Conservation (phyloP, 345 rosid genomes). For the Orychophragmus violaceus region DNA sequence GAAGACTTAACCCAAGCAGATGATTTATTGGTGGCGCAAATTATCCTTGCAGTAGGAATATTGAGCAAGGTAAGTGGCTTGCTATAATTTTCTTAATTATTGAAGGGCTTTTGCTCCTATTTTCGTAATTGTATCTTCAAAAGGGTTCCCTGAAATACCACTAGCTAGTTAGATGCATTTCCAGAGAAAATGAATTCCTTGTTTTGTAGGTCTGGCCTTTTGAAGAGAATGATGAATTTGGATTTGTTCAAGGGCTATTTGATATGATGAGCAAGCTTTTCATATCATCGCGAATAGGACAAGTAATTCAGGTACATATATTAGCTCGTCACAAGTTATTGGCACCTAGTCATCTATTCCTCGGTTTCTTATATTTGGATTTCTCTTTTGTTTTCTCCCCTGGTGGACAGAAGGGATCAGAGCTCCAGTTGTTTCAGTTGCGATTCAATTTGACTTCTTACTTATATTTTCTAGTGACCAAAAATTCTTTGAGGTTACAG, state of each 20-base stretch:
- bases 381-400: slow-evolving; percentile 1
- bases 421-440: slow-evolving; percentile 49
- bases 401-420: slow-evolving; percentile 45
- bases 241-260: slow-evolving; percentile 87
- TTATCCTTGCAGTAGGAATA: slow-evolving; percentile 83
- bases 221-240: slow-evolving; percentile 75
- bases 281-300: slow-evolving; percentile 32
- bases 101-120: slow-evolving; percentile 3
- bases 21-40: slow-evolving; percentile 80
- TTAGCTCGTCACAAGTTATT: slow-evolving; percentile 1
- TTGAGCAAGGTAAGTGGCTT: slow-evolving; percentile 61
- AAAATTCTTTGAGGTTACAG: slow-evolving; percentile 73
- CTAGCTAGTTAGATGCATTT: slow-evolving; percentile 2
- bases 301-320: slow-evolving; percentile 42
- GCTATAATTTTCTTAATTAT: background rate
- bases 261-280: slow-evolving; percentile 68
- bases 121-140: background rate
- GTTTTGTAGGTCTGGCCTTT: slow-evolving; percentile 82
- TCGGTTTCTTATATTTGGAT: background rate
- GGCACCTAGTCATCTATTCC: slow-evolving; percentile 2
- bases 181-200: slow-evolving; percentile 7
- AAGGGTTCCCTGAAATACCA: background rate
- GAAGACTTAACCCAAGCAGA: slow-evolving; percentile 59
- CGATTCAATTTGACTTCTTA: slow-evolving; percentile 79
- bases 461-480: slow-evolving; percentile 73